phyloP scores from a whole-genome alignment of 441 rosid species.

The Mallotus repandus region DNA sequence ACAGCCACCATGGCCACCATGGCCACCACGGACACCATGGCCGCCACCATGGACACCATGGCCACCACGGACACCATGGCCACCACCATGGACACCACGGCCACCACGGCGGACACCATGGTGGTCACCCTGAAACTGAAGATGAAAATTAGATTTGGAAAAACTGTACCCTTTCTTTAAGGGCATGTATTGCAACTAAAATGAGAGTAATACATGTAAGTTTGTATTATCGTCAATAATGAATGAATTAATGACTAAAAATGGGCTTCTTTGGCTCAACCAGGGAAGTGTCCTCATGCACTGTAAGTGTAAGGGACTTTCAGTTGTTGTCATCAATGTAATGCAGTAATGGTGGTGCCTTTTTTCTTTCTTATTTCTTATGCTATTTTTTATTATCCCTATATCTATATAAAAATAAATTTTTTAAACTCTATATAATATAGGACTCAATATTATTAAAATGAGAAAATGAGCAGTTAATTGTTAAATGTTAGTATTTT shows the following conservation, averaged over 20 bases:
- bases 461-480: no score
- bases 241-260: neutral
- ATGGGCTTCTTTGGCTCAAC: neutral
- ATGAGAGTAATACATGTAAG: neutral
- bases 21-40: neutral
- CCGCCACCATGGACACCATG: neutral
- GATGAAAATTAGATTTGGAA: slow-evolving; percentile 9
- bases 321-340: no score
- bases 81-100: neutral
- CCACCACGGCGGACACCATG: neutral
- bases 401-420: no score
- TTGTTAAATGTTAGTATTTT: no score
- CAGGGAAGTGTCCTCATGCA: no score
- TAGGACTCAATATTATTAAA: no score
- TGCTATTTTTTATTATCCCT: no score
- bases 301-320: no score
- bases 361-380: no score
- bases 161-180: neutral
- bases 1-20: no score
- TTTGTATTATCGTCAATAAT: neutral
- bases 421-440: no score
- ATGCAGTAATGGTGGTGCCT: no score
- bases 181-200: neutral
- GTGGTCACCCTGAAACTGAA: slow-evolving; percentile 7
- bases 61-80: neutral